These are phyloP conservation scores for Pelargonium fulgidum DNA, from an alignment of 441 rosid genomes.

Conservation along the genomic window DNA sequence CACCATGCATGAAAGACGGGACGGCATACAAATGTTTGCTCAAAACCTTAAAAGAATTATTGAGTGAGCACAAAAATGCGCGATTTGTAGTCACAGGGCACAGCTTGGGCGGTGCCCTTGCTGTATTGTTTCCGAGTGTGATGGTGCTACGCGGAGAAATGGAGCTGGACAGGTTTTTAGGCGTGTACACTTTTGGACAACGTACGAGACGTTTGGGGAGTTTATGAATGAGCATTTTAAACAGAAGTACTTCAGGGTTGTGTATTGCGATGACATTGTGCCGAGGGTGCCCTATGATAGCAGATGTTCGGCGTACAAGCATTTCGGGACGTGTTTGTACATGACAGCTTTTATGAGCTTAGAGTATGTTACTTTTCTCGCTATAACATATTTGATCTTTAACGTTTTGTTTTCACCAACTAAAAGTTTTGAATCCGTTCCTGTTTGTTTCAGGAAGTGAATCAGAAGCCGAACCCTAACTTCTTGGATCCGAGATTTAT, in stretches of 20 bases:
- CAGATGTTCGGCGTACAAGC: conserved; percentile 51
- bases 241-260: conserved; percentile 41
- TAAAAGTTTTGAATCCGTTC: no score
- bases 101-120: conserved; percentile 64
- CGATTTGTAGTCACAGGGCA: conserved; percentile 52
- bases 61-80: conserved; percentile 26
- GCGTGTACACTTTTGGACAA: conserved; percentile 61
- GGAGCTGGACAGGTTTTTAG: conserved; percentile 38
- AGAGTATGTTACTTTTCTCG: conserved; percentile 39
- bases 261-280: conserved; percentile 54
- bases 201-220: conserved; percentile 42
- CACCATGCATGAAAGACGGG: conserved; percentile 38
- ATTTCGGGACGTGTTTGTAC: conserved; percentile 54
- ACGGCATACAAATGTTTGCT: conserved; percentile 37
- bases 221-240: conserved; percentile 37
- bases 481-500: conserved; percentile 30
- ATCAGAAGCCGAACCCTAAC: conserved; percentile 48
- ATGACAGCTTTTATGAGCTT: conserved; percentile 34
- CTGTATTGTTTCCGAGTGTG: conserved; percentile 45
- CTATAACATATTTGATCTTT: no score
- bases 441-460: conserved; percentile 29
- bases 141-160: conserved; percentile 43
- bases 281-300: conserved; percentile 65
- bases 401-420: neutral
- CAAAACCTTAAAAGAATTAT: conserved; percentile 28